A percentile compares a stretch with the other conserved stretches of the same genome.
phyloP scores from a whole-genome alignment of 179 eudicot species.

The Beta macrorhiza region DNA sequence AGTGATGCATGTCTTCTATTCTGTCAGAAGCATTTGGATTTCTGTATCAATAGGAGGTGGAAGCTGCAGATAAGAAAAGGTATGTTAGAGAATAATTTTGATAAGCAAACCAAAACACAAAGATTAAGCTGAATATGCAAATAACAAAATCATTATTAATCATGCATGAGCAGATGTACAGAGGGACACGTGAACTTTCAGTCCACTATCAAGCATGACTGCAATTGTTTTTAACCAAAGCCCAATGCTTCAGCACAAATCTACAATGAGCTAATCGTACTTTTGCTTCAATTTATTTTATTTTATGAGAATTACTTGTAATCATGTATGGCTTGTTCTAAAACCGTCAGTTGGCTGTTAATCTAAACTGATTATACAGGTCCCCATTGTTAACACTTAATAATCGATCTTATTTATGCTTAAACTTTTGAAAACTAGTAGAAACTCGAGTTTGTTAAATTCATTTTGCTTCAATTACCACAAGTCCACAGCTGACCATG shows the following conservation, averaged over 20 bases:
- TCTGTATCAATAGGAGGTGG: conserved; percentile 36
- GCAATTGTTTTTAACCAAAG: neutral
- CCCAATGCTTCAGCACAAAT: neutral
- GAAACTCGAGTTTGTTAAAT: neutral
- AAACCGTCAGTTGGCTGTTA: neutral
- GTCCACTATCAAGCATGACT: neutral
- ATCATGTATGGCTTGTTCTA: neutral
- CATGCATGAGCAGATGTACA: neutral
- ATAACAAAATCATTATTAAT: neutral
- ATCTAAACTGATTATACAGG: neutral
- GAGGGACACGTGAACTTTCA: neutral
- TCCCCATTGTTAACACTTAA: neutral
- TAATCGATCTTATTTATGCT: neutral
- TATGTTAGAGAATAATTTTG: neutral
- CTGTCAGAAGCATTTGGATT: conserved; percentile 43
- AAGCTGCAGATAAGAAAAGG: conserved; percentile 36
- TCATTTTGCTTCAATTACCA: neutral
- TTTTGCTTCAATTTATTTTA: neutral
- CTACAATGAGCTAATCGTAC: neutral
- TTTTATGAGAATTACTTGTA: neutral
- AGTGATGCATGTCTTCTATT: conserved; percentile 25
- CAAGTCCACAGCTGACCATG: neutral
- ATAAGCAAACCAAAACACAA: neutral
- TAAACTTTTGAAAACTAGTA: neutral
- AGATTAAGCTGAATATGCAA: neutral